These are phyloP conservation scores for Pleurotus pulmonarius DNA, from an alignment of 768 basidiomycete species.

Conservation along the genomic window DNA sequence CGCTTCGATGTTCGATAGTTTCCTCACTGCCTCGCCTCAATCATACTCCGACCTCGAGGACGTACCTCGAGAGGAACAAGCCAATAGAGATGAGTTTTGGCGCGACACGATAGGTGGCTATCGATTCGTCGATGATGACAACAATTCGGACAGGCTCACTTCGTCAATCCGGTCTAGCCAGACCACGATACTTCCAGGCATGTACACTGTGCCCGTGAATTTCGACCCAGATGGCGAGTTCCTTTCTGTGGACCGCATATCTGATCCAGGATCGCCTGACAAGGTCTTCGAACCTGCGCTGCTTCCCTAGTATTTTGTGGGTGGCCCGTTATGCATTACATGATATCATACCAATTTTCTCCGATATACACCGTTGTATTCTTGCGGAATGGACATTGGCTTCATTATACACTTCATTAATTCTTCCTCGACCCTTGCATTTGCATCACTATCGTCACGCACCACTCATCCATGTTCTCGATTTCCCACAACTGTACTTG, in stretches of 20 bases:
- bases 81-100: conserved; percentile 14
- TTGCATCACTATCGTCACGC: too few relatives aligned
- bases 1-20: conserved; percentile 33
- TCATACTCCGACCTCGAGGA: conserved; percentile 31
- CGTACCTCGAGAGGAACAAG: conserved; percentile 13
- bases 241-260: conserved; percentile 10
- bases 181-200: conserved; percentile 4
- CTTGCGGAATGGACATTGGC: too few relatives aligned
- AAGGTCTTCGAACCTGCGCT: conserved; percentile 39
- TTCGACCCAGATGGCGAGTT: conserved; percentile 44
- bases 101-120: conserved; percentile 10
- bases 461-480: too few relatives aligned
- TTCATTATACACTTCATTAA: too few relatives aligned
- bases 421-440: too few relatives aligned
- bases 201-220: conserved; percentile 11
- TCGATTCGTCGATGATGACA: neutral
- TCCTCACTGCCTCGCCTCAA: conserved; percentile 30
- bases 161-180: neutral
- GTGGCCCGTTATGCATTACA: too few relatives aligned
- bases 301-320: conserved; percentile 20
- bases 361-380: too few relatives aligned
- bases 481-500: too few relatives aligned
- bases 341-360: too few relatives aligned
- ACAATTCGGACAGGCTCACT: conserved; percentile 9
- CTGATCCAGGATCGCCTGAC: conserved; percentile 37